phyloP scores from a whole-genome alignment of 2,329 filamentous ascomycete genomes.

The Epichloe scottii region DNA sequence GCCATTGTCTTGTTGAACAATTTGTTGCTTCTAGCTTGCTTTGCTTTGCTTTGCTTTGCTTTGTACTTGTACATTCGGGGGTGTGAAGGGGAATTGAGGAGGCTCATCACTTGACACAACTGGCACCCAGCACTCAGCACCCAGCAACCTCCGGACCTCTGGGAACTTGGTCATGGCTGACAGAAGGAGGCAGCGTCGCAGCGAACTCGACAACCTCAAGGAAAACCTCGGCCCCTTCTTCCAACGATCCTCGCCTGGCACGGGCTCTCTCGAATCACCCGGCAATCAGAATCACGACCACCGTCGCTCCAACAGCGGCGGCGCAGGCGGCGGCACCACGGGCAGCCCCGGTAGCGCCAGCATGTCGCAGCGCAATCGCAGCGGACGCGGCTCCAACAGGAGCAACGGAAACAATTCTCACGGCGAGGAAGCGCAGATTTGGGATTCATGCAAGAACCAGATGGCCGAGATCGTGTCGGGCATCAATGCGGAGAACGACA shows the following conservation, averaged over 20 bases:
- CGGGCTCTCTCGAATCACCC: background rate
- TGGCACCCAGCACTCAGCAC: background rate
- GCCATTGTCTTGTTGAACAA: background rate
- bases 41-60: background rate
- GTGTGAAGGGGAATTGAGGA: background rate
- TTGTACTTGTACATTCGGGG: no score
- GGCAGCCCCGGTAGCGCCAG: slow-evolving; percentile 4
- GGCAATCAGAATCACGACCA: slow-evolving; percentile 7
- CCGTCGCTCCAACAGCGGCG: slow-evolving; percentile 7
- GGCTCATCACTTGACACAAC: background rate
- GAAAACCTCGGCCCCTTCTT: slow-evolving; percentile 23
- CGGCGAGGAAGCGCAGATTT: slow-evolving; percentile 31
- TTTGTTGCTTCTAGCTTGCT: background rate
- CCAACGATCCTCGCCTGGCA: slow-evolving; percentile 14
- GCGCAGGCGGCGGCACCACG: background rate
- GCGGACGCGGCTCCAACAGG: slow-evolving; percentile 30
- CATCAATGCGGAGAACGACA: slow-evolving; percentile 31
- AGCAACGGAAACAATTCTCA: slow-evolving; percentile 28
- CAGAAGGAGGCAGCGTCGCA: slow-evolving; percentile 19
- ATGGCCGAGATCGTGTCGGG: slow-evolving; percentile 26
- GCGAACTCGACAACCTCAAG: slow-evolving; percentile 21
- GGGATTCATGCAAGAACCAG: slow-evolving; percentile 28
- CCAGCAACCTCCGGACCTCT: background rate
- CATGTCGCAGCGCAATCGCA: slow-evolving; percentile 33
- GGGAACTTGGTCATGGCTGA: slow-evolving; percentile 19